Evolutionary conservation across 768 basidiomycete genomes (phyloP).

Genomic region (Trametes villosa): DNA sequence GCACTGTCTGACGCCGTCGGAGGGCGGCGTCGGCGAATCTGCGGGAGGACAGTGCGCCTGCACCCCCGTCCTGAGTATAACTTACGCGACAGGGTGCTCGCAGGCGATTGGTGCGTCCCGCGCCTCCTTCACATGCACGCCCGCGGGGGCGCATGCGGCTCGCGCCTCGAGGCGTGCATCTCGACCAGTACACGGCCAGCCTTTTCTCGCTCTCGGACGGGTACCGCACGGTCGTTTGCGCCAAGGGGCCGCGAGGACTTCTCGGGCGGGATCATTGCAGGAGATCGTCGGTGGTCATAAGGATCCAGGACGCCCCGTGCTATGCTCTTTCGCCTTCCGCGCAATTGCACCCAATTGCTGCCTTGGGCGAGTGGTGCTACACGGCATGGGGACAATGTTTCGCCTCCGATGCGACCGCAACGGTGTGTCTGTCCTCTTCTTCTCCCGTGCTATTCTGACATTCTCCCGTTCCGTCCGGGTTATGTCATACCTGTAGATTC

Average conservation of each 20-base stretch:
- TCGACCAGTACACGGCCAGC: background rate
- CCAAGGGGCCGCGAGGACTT: background rate
- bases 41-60: background rate
- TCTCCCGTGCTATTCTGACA: background rate
- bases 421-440: background rate
- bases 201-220: constrained; percentile 5
- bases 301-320: too few relatives aligned
- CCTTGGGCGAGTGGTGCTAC: background rate
- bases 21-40: background rate
- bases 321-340: too few relatives aligned
- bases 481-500: background rate
- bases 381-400: background rate
- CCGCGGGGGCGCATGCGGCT: background rate
- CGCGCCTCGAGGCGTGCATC: constrained; percentile 10
- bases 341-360: background rate
- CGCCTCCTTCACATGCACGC: constrained; percentile 4
- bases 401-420: constrained; percentile 10
- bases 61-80: constrained; percentile 11
- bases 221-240: background rate
- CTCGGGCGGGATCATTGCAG: background rate
- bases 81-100: constrained; percentile 11
- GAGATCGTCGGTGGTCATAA: constrained; percentile 11
- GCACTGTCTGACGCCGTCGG: background rate
- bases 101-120: constrained; percentile 6
- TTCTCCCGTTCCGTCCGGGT: constrained; percentile 12